phyloP scores from a whole-genome alignment of 805 yeast species.

The Blastobotrys attinorum region DNA sequence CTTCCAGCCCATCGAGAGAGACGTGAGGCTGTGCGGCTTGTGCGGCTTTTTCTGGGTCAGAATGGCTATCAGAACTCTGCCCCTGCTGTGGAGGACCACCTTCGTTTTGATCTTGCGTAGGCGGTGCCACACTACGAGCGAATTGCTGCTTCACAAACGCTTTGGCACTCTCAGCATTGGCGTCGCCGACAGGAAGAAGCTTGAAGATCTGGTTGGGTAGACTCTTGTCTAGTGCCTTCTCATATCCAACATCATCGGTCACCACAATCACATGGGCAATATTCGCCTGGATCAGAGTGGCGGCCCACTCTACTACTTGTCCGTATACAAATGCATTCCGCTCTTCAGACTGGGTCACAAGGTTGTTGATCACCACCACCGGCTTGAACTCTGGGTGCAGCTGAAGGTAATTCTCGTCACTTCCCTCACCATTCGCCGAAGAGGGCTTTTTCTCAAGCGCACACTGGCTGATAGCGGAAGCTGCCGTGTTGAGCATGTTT shows the following conservation, averaged over 20 bases:
- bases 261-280: conserved; percentile 84
- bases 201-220: conserved; percentile 86
- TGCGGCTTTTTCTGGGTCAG: conserved; percentile 25
- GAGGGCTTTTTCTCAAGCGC: conserved; percentile 31
- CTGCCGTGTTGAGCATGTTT: conserved; percentile 65
- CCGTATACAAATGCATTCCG: conserved; percentile 54
- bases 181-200: conserved; percentile 69
- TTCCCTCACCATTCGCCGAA: no score
- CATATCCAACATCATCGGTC: conserved; percentile 76
- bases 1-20: conserved; percentile 36
- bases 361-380: conserved; percentile 75
- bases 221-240: conserved; percentile 57
- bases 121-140: no score
- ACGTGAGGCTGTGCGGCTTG: conserved; percentile 1
- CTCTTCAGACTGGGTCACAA: conserved; percentile 47
- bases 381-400: conserved; percentile 83
- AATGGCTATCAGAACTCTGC: no score
- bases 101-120: conserved; percentile 2
- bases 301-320: conserved; percentile 84
- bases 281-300: conserved; percentile 64
- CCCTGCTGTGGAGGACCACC: background rate
- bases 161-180: conserved; percentile 60
- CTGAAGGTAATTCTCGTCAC: conserved; percentile 76
- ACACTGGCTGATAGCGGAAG: conserved; percentile 65
- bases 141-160: conserved; percentile 35